These are phyloP conservation scores for Thraustochytrium sp. DNA, from an alignment of 352 stramenopile genomes.

Conservation along the genomic window DNA sequence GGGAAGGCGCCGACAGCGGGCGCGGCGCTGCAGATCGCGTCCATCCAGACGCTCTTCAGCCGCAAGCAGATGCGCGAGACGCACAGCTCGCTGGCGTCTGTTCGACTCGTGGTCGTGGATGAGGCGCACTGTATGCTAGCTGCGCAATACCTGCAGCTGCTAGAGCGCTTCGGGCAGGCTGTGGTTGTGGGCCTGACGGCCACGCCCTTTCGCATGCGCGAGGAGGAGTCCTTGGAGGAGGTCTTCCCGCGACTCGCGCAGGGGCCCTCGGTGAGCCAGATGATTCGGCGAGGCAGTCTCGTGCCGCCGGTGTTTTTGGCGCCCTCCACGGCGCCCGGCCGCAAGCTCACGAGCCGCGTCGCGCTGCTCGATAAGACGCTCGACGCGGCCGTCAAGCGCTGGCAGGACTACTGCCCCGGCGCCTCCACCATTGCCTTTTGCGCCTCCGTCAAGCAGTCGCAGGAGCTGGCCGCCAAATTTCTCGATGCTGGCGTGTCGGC, in stretches of 20 bases:
- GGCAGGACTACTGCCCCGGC: not conserved
- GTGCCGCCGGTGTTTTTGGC: slow-evolving; percentile 1
- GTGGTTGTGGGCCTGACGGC: slow-evolving; percentile 42
- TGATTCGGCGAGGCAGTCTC: slow-evolving; percentile 8
- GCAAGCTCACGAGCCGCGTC: not conserved
- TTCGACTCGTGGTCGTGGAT: slow-evolving; percentile 30
- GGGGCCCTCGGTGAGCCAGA: slow-evolving; percentile 10
- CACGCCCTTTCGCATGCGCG: slow-evolving; percentile 10
- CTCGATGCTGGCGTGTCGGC: not conserved
- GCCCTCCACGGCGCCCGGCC: not conserved
- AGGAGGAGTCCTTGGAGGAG: not conserved
- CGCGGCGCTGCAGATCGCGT: not conserved
- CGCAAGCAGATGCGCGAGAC: not conserved
- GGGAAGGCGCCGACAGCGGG: not conserved
- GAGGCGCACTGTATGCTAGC: slow-evolving; percentile 41
- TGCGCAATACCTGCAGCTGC: not conserved
- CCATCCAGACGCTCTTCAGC: slow-evolving; percentile 29
- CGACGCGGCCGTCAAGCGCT: not conserved
- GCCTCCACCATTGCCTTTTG: slow-evolving; percentile 24
- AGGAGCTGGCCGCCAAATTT: not conserved
- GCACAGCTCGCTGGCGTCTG: not conserved
- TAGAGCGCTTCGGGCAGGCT: not conserved
- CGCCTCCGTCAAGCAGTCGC: slow-evolving; percentile 20
- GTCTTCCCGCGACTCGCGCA: not conserved
- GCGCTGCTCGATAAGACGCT: not conserved